Base-by-base conservation (phyloP, 805 yeast species). In the Cyberlindnera mississippiensis region DNA sequence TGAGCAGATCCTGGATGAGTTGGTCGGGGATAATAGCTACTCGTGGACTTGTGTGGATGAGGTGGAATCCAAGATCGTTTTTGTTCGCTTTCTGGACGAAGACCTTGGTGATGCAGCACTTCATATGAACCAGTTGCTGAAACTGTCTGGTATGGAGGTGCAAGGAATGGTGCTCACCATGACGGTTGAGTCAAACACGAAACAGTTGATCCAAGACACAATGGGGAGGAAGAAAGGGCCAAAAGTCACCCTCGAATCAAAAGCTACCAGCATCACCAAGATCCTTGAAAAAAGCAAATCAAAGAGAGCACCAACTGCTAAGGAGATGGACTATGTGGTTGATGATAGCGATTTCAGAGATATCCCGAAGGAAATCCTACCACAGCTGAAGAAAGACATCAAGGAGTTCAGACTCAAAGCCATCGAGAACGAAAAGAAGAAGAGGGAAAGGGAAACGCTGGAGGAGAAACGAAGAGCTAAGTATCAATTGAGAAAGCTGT, bases 261-360 rank as follows among this genome's bases (percentile, higher is more conserved):
- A 27, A 5, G 30, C 37, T 11, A 32, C 34, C 11, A 15, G 10
- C 6, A 31, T 45, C 5, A 13, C 9, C 20, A 30, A 29, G 28
- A 16, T 40, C 8, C 15, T 45, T n/a, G 41, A 37, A n/a, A 41
- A 27, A 17, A 29, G 17, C 19, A 48, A 40, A 22, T 22, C 14
- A 9, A 33, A 30, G 17, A 42, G 30, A 19, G 8, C 17, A 6
- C 15, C 40, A 15, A 24, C 38, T 7, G 29, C 31, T 33, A 28
- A 26, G 7, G 46, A 36, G 8, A 28, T 50, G 28, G 62, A 55
- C 26, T 80, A 81, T 54, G 68, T 71, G 40, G 74, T 81, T 26
- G 83, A 81, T 53, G 67, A 70, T n/a, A 62, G 65, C 35, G 85
- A 80, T 51, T 56, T 81, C 40, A 62, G 68, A 12, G 85, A 77